Evolutionary conservation across 2,329 filamentous ascomycete genomes (phyloP).

Genomic region (Phialophora tarda): DNA sequence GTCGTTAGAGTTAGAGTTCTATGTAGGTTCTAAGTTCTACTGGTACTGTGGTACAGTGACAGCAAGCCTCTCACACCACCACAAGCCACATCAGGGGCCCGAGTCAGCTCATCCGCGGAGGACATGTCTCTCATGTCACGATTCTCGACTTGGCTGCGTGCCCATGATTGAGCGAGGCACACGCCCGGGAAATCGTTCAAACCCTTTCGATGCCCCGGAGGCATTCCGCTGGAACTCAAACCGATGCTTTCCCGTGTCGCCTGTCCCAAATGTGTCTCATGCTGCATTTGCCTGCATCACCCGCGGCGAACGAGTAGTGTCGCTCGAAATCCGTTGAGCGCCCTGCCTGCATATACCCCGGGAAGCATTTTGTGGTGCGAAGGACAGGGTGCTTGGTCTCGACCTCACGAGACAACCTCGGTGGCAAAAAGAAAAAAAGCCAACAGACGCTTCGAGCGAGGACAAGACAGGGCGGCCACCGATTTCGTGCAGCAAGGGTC

Average conservation of each 20-base stretch:
- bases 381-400: not conserved
- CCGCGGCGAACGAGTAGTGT: not conserved
- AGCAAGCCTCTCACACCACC: not conserved
- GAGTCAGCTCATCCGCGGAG: not conserved
- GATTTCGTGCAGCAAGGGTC: not conserved
- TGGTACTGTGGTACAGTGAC: too few species aligned
- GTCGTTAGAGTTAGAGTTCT: not conserved
- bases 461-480: not conserved
- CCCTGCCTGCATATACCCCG: not conserved
- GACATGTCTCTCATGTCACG: not conserved
- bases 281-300: not conserved
- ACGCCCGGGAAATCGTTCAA: not conserved
- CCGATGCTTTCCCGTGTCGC: not conserved
- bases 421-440: not conserved
- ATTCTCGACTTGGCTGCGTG: not conserved
- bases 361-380: not conserved
- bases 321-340: not conserved
- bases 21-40: not conserved
- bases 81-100: not conserved
- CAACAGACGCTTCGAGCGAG: not conserved
- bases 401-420: not conserved
- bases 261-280: not conserved
- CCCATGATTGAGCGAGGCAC: not conserved
- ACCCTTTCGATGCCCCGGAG: not conserved
- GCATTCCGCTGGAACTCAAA: not conserved